phyloP scores from a whole-genome alignment of 192 early-diverging fungal genomes.

The Funneliformis mosseae region DNA sequence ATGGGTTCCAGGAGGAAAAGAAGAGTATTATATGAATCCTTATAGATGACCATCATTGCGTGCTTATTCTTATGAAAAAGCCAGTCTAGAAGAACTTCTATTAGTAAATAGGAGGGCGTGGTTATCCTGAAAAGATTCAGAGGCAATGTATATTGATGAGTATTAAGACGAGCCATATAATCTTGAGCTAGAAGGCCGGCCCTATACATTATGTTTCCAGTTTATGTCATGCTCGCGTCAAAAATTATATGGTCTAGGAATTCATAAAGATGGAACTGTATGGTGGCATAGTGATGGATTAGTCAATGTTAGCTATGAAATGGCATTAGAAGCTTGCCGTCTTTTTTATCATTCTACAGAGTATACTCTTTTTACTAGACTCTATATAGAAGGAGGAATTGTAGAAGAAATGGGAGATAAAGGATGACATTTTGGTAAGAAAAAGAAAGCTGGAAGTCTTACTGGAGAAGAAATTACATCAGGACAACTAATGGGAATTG shows the following conservation, averaged over 20 bases:
- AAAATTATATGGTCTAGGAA: background rate
- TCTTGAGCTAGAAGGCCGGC: background rate
- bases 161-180: too few relatives aligned
- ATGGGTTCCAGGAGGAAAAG: background rate
- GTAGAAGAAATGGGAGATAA: background rate
- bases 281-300: background rate
- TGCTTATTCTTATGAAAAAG: background rate
- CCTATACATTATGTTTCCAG: background rate
- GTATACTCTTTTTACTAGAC: too few relatives aligned
- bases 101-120: background rate
- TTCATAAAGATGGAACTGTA: background rate
- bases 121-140: background rate
- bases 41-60: background rate
- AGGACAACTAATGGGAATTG: too few relatives aligned
- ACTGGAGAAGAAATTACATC: too few relatives aligned
- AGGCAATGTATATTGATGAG: background rate
- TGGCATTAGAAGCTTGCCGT: background rate
- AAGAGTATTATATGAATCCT: background rate
- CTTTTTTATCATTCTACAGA: too few relatives aligned
- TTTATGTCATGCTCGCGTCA: background rate
- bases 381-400: background rate
- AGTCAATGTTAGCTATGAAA: background rate
- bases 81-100: background rate
- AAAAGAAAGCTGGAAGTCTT: background rate
- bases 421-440: slow-evolving; percentile 6